Percentiles rank a stretch among this genome's conserved stretches.
Conservation (phyloP, 2,329 filamentous ascomycete genomes). For the Apiospora kogelbergensis region DNA sequence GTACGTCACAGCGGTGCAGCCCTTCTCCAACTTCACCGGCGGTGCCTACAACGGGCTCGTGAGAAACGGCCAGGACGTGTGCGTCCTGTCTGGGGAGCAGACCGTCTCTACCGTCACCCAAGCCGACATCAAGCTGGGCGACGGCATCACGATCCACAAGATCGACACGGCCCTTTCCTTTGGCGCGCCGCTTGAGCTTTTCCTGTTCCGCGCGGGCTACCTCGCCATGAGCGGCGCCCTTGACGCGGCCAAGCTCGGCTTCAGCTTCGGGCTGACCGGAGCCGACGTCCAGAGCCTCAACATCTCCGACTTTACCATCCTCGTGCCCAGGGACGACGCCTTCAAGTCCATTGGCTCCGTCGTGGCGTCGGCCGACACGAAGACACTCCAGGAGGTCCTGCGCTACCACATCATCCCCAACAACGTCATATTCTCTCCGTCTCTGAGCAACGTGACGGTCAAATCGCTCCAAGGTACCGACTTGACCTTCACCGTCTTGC, state of each 20-base stretch:
- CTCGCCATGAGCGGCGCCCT: slow-evolving; percentile 30
- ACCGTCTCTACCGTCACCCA: slow-evolving; percentile 33
- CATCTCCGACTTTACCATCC: slow-evolving; percentile 32
- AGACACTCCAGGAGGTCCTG: slow-evolving; percentile 29
- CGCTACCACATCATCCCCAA: slow-evolving; percentile 32
- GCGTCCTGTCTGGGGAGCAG: slow-evolving; percentile 33
- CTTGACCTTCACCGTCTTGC: slow-evolving; percentile 29
- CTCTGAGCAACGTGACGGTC: slow-evolving; percentile 27
- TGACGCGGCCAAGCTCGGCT: slow-evolving; percentile 25
- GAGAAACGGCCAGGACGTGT: slow-evolving; percentile 30
- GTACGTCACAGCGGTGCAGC: slow-evolving; percentile 32
- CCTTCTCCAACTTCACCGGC: slow-evolving; percentile 37
- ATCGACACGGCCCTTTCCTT: slow-evolving; percentile 29
- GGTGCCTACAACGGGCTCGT: slow-evolving; percentile 37
- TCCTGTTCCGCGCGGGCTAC: slow-evolving; percentile 27
- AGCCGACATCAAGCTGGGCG: slow-evolving; percentile 30
- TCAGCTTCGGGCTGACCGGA: slow-evolving; percentile 25
- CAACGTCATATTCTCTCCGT: slow-evolving; percentile 29
- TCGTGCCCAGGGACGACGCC: slow-evolving; percentile 28
- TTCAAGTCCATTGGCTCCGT: slow-evolving; percentile 31
- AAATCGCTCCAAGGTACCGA: slow-evolving; percentile 23
- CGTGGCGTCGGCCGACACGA: slow-evolving; percentile 20
- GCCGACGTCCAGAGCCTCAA: slow-evolving; percentile 21
- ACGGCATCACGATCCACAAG: slow-evolving; percentile 31
- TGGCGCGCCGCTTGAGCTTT: slow-evolving; percentile 30